Conservation (phyloP, 768 basidiomycete genomes). For the Podaxis carcinomalis region DNA sequence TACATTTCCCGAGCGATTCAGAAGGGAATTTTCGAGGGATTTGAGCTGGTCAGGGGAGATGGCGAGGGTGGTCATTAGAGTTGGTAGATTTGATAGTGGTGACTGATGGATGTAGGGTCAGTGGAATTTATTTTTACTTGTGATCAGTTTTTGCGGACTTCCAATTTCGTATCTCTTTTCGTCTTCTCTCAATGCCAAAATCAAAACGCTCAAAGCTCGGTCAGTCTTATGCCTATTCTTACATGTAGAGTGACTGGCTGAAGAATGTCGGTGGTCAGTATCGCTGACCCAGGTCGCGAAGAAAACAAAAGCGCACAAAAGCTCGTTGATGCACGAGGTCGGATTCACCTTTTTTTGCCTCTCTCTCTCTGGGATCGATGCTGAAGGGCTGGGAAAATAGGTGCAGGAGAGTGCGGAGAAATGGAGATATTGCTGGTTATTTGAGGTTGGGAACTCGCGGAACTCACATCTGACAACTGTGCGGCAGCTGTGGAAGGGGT, state of each 20-base stretch:
- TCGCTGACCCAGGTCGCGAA: constrained; percentile 92
- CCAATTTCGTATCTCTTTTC: constrained; percentile 25
- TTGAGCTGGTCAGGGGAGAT: constrained; percentile 52
- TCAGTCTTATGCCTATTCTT: constrained; percentile 30
- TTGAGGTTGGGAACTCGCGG: constrained; percentile 93
- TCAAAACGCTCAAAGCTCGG: constrained; percentile 89
- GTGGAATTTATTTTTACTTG: constrained; percentile 15
- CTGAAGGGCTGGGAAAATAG: constrained; percentile 31
- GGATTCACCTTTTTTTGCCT: constrained; percentile 16
- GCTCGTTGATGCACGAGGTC: constrained; percentile 75
- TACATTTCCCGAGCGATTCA: constrained; percentile 69
- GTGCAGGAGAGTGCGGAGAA: constrained; percentile 81
- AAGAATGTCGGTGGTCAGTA: constrained; percentile 40
- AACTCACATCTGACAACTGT: constrained; percentile 94
- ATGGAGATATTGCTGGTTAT: constrained; percentile 95
- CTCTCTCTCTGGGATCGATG: background rate
- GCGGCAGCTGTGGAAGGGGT: constrained; percentile 92
- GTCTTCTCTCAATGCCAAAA: constrained; percentile 62
- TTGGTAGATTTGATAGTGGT: constrained; percentile 18
- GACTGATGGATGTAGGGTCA: constrained; percentile 6
- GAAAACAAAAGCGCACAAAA: constrained; percentile 91
- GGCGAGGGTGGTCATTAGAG: constrained; percentile 32
- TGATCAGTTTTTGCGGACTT: constrained; percentile 42
- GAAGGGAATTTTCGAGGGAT: constrained; percentile 68
- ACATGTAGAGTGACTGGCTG: background rate